Conservation (phyloP, 2,329 filamentous ascomycete species). For the Microdochium trichocladiopsis region DNA sequence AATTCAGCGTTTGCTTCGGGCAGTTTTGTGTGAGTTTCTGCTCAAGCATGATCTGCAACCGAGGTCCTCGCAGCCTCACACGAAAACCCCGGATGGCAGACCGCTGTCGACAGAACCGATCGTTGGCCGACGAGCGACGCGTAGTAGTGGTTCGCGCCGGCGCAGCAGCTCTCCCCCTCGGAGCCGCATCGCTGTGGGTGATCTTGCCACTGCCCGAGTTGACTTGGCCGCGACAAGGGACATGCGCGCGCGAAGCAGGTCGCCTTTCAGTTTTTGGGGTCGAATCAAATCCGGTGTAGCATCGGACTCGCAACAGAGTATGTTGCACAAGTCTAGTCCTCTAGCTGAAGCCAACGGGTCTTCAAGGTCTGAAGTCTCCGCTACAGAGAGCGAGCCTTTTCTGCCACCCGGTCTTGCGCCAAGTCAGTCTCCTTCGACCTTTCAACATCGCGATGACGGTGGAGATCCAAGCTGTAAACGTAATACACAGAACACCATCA, state of each 20-base stretch:
- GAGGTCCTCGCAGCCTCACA: conserved; percentile 16
- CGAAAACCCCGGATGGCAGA: conserved; percentile 1
- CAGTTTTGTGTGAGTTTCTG: conserved; percentile 30
- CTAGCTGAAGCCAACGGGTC: no score
- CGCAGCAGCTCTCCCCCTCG: neutral
- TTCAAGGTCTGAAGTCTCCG: no score
- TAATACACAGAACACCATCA: conserved; percentile 20
- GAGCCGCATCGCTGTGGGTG: conserved; percentile 8
- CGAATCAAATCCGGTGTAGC: conserved; percentile 24
- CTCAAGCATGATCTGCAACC: conserved; percentile 59
- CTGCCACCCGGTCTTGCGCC: conserved; percentile 1
- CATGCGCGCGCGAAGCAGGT: conserved; percentile 18
- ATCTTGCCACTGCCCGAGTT: conserved; percentile 18
- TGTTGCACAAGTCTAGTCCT: conserved; percentile 7
- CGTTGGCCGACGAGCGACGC: neutral
- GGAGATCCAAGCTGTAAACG: conserved; percentile 15
- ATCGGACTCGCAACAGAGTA: neutral
- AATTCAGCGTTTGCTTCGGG: conserved; percentile 4
- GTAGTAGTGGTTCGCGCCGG: conserved; percentile 2
- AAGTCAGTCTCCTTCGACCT: neutral
- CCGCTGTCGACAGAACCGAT: conserved; percentile 7
- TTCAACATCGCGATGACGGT: conserved; percentile 1
- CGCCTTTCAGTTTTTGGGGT: conserved; percentile 27
- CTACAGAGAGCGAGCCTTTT: no score
- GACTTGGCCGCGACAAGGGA: conserved; percentile 30